phyloP scores from a whole-genome alignment of 768 basidiomycete genomes.

The Melanogaster broomeanus region DNA sequence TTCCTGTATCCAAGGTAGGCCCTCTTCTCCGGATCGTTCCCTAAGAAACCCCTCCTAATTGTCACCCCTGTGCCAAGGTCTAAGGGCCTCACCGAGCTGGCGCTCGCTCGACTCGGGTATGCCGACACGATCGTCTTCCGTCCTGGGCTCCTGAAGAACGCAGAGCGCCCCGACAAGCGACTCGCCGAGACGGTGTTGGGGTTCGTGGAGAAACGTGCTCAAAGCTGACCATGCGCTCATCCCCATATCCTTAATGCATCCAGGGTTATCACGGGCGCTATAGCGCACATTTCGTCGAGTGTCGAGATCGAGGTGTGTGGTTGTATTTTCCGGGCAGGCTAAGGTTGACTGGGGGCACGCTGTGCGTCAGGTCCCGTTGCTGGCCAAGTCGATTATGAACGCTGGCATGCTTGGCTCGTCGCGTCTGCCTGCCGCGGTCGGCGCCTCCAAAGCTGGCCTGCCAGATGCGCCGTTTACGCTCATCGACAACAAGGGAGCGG shows the following conservation, averaged over 20 bases:
- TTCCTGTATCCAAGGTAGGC: constrained; percentile 53
- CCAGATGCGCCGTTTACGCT: constrained; percentile 49
- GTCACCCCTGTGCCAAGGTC: constrained; percentile 42
- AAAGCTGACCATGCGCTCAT: no score
- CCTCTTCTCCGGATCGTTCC: neutral
- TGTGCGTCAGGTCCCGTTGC: constrained; percentile 43
- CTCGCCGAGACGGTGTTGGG: constrained; percentile 41
- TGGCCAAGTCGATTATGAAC: constrained; percentile 54
- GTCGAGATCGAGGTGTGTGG: constrained; percentile 47
- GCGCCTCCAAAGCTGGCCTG: constrained; percentile 41
- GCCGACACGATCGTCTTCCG: constrained; percentile 70
- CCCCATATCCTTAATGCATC: neutral
- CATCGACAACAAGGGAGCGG: constrained; percentile 54
- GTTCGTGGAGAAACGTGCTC: constrained; percentile 35
- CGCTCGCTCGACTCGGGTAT: constrained; percentile 67
- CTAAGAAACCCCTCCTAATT: no score
- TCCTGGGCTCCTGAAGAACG: constrained; percentile 54
- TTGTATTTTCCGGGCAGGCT: neutral
- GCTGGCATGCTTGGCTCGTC: constrained; percentile 59
- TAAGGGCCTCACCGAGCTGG: constrained; percentile 76
- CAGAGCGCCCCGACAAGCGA: constrained; percentile 43
- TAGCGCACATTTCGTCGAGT: constrained; percentile 39
- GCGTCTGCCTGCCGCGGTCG: constrained; percentile 44
- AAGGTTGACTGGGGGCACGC: neutral
- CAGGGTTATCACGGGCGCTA: constrained; percentile 39